phyloP scores from a whole-genome alignment of 257 asterid species.

The Lycium ferocissimum region DNA sequence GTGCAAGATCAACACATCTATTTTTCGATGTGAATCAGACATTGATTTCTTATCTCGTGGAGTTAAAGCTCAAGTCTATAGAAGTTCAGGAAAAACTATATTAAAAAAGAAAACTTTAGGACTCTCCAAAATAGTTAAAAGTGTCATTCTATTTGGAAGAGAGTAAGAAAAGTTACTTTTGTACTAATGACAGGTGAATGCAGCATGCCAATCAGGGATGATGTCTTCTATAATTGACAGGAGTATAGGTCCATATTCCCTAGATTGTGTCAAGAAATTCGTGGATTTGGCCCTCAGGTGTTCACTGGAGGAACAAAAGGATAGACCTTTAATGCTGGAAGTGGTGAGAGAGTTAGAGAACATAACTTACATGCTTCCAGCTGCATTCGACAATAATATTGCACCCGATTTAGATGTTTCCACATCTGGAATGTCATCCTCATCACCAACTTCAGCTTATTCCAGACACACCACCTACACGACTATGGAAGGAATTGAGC shows the following conservation, averaged over 20 bases:
- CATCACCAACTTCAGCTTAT: conserved; percentile 34
- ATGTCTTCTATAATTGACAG: conserved; percentile 45
- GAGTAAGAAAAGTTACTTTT: neutral
- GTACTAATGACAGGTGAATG: conserved; percentile 28
- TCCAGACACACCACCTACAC: conserved; percentile 35
- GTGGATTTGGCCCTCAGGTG: conserved; percentile 46
- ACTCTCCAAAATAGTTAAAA: neutral
- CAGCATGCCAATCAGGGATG: conserved; percentile 31
- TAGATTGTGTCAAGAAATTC: conserved; percentile 47
- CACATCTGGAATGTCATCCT: conserved; percentile 16
- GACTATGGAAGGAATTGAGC: conserved; percentile 44
- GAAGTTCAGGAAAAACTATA: neutral
- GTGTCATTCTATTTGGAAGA: neutral
- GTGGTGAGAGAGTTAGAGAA: conserved; percentile 46
- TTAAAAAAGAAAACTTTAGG: neutral
- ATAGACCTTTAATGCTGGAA: conserved; percentile 48
- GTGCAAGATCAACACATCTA: neutral
- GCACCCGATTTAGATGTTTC: conserved; percentile 26
- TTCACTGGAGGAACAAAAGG: conserved; percentile 43
- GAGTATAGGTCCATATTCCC: conserved; percentile 44
- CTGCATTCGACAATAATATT: conserved; percentile 29
- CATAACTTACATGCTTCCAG: conserved; percentile 44
- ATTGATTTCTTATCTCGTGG: neutral
- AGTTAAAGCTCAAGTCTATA: neutral
- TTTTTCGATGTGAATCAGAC: neutral